Percentiles rank a stretch among this genome's conserved stretches.
These are phyloP conservation scores for Saccharomycopsis synnaedendra DNA, from an alignment of 805 yeast species.

Conservation along the genomic window DNA sequence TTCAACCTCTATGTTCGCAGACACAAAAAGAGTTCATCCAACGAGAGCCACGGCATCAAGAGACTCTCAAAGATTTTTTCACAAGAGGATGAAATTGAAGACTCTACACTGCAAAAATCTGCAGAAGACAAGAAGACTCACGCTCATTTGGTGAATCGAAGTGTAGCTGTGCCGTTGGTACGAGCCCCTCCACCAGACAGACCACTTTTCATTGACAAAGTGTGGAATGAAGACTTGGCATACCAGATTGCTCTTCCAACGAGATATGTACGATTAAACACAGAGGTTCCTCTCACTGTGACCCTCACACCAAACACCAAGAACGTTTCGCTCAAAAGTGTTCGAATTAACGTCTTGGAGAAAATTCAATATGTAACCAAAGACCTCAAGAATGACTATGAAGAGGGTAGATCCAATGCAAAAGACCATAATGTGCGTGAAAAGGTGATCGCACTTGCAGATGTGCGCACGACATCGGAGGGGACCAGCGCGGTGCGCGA, in stretches of 20 bases:
- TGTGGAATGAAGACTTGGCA: constrained; percentile 62
- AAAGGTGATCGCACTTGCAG: constrained; percentile 46
- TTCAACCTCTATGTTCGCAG: constrained; percentile 6
- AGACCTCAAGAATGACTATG: constrained; percentile 40
- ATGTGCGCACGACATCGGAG: constrained; percentile 46
- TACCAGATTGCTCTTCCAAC: constrained; percentile 64
- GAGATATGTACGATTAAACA: constrained; percentile 55
- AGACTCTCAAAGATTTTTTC: constrained; percentile 4
- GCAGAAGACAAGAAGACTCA: neutral
- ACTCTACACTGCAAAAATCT: neutral
- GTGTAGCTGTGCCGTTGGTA: constrained; percentile 18
- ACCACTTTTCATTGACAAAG: constrained; percentile 64
- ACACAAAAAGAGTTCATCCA: neutral
- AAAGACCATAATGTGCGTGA: constrained; percentile 26
- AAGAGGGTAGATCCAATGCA: constrained; percentile 28
- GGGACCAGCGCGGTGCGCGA: constrained; percentile 38
- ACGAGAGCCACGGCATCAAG: neutral
- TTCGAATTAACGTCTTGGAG: constrained; percentile 57
- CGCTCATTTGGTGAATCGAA: constrained; percentile 9
- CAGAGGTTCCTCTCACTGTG: constrained; percentile 47
- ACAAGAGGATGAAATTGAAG: neutral
- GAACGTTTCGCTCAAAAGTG: constrained; percentile 47
- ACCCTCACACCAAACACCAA: constrained; percentile 59
- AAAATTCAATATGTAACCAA: constrained; percentile 52
- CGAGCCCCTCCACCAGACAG: constrained; percentile 43